phyloP scores from a whole-genome alignment of 495 filamentous ascomycete genomes.

The Elasticomyces elasticus region DNA sequence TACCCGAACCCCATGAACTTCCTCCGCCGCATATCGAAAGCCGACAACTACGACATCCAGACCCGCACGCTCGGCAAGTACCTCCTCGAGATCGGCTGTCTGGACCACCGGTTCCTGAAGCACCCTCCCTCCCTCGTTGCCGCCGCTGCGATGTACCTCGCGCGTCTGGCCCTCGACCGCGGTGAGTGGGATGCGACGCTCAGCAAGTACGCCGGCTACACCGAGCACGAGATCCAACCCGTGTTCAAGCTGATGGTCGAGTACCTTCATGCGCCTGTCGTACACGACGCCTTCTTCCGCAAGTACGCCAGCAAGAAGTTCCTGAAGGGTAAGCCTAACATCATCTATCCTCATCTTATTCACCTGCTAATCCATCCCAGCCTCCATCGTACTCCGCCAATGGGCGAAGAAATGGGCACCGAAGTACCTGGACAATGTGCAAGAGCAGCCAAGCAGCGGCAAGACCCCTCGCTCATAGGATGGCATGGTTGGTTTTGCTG shows the following conservation, averaged over 20 bases:
- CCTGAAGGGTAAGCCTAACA: conserved; percentile 58
- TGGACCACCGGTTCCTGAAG: conserved; percentile 85
- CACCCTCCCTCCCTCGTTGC: conserved; percentile 81
- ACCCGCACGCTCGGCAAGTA: conserved; percentile 96
- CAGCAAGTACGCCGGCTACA: conserved; percentile 88
- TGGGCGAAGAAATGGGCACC: conserved; percentile 61
- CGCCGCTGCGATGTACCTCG: conserved; percentile 88
- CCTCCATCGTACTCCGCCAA: conserved; percentile 78
- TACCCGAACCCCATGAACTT: conserved; percentile 99
- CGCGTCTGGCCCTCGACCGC: conserved; percentile 76
- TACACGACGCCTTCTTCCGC: conserved; percentile 96
- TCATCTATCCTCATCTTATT: conserved; percentile 19
- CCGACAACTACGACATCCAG: conserved; percentile 95
- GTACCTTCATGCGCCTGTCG: conserved; percentile 78
- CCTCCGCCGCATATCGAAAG: conserved; percentile 93
- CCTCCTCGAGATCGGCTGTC: conserved; percentile 91
- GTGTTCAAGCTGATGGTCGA: conserved; percentile 92
- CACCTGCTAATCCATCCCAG: conserved; percentile 34
- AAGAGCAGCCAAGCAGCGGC: conserved; percentile 18
- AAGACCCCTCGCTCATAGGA: conserved; percentile 16
- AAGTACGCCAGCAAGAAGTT: conserved; percentile 99
- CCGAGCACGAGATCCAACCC: conserved; percentile 82
- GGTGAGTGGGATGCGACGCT: conserved; percentile 88
- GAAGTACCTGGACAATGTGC: conserved; percentile 16
- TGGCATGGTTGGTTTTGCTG: conserved; percentile 3